phyloP scores from a whole-genome alignment of 2,329 filamentous ascomycete species.

The Helminthosporium solani region DNA sequence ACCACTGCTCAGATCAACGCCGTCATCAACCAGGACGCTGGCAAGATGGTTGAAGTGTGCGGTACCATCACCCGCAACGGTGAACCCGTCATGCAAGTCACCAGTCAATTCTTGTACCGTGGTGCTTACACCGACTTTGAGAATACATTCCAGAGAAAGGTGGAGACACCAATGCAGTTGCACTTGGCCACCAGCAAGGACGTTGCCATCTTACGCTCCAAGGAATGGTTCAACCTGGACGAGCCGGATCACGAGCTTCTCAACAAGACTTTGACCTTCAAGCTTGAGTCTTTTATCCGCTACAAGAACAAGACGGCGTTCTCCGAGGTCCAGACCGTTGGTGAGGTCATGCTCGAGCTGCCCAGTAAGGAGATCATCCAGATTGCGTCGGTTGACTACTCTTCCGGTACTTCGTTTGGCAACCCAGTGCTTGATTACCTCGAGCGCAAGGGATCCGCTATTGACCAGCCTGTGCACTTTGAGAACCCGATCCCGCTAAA shows the following conservation, averaged over 20 bases:
- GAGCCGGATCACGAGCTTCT: slow-evolving; percentile 85
- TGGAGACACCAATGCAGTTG: slow-evolving; percentile 91
- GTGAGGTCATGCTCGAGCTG: slow-evolving; percentile 89
- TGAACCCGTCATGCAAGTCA: slow-evolving; percentile 93
- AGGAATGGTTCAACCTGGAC: slow-evolving; percentile 93
- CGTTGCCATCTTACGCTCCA: slow-evolving; percentile 88
- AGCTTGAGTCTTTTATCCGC: slow-evolving; percentile 83
- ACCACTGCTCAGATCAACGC: slow-evolving; percentile 96
- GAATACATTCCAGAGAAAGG: slow-evolving; percentile 98
- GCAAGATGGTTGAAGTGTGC: slow-evolving; percentile 99
- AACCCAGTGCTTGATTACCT: slow-evolving; percentile 98
- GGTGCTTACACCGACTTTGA: slow-evolving; percentile 90
- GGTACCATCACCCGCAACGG: slow-evolving; percentile 87
- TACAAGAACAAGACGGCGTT: slow-evolving; percentile 96
- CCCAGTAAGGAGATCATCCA: slow-evolving; percentile 97
- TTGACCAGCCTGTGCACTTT: slow-evolving; percentile 95
- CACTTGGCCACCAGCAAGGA: slow-evolving; percentile 86
- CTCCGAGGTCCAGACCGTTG: slow-evolving; percentile 86
- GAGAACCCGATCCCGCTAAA: slow-evolving; percentile 96
- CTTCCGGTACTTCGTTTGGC: slow-evolving; percentile 84
- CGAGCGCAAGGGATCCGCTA: slow-evolving; percentile 82
- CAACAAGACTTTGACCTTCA: slow-evolving; percentile 93
- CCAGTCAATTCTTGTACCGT: slow-evolving; percentile 96
- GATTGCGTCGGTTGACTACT: slow-evolving; percentile 95
- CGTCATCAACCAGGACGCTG: slow-evolving; percentile 95